These are phyloP conservation scores for Podaxis mareebaensis DNA, from an alignment of 768 basidiomycete species.

Conservation along the genomic window DNA sequence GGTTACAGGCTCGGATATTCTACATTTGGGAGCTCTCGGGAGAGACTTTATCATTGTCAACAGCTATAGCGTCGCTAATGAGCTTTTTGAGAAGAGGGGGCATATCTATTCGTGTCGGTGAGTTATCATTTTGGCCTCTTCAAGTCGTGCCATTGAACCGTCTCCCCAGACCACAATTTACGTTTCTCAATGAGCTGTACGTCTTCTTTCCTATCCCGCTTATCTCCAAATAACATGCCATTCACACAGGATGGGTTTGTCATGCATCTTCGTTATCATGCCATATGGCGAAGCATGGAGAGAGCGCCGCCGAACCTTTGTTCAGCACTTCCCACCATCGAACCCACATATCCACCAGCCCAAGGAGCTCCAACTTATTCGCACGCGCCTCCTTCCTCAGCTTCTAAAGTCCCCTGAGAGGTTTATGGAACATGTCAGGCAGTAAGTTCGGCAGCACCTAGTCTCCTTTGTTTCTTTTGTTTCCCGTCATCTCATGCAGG, in stretches of 20 bases:
- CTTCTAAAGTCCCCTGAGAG: constrained; percentile 31
- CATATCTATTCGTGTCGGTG: constrained; percentile 43
- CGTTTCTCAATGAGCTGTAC: constrained; percentile 30
- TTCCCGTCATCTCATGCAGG: neutral
- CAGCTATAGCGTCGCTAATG: constrained; percentile 32
- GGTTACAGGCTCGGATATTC: constrained; percentile 29
- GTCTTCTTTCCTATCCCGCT: neutral
- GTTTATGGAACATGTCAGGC: constrained; percentile 34
- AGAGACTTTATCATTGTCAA: constrained; percentile 37
- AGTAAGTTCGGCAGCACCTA: constrained; percentile 30
- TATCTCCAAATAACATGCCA: neutral
- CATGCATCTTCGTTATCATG: constrained; percentile 40
- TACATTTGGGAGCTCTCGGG: constrained; percentile 31
- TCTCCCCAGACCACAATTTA: constrained; percentile 25
- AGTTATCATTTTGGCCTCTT: constrained; percentile 2
- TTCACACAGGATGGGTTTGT: constrained; percentile 40
- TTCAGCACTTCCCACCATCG: constrained; percentile 38
- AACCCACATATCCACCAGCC: constrained; percentile 32
- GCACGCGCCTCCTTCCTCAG: constrained; percentile 13
- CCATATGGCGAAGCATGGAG: constrained; percentile 43
- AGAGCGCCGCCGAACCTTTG: constrained; percentile 39
- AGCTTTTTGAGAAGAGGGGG: constrained; percentile 43
- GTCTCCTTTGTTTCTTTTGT: neutral
- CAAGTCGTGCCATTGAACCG: no score
- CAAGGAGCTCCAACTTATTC: constrained; percentile 20